A percentile compares a stretch with the other conserved stretches of the same genome.
Conservation (phyloP, 441 rosid genomes). For the Metrosideros polymorpha region DNA sequence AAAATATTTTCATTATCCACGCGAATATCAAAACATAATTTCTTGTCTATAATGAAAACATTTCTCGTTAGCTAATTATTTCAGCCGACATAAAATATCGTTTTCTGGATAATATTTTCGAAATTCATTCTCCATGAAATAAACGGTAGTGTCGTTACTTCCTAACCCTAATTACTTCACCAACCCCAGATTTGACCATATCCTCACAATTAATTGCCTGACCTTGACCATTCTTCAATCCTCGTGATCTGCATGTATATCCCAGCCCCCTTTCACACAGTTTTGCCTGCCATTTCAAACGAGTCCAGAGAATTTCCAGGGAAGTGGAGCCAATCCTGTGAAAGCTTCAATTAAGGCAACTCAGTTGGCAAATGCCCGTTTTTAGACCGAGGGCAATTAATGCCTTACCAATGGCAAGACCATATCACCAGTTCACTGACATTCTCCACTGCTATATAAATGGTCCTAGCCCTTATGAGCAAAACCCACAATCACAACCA, state of each 20-base stretch:
- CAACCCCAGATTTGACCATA: background rate
- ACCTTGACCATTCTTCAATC: background rate
- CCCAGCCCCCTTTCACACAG: background rate
- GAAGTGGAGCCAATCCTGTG: background rate
- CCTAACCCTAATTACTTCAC: background rate
- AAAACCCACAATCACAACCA: background rate
- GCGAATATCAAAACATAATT: too few relatives aligned
- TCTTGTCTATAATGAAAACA: too few relatives aligned
- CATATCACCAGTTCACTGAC: background rate
- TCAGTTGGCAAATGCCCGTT: background rate
- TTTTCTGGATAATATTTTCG: too few relatives aligned
- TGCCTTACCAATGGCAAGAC: background rate
- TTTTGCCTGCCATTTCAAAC: background rate
- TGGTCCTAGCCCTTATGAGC: background rate
- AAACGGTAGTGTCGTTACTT: background rate
- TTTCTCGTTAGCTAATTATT: too few relatives aligned
- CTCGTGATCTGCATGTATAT: background rate
- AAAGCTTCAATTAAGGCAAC: background rate
- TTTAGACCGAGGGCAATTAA: background rate
- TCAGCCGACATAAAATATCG: too few relatives aligned
- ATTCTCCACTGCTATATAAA: background rate
- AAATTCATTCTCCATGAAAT: too few relatives aligned
- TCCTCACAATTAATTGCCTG: background rate
- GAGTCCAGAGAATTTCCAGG: background rate
- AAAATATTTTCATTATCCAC: too few relatives aligned